Base-by-base conservation (phyloP, 1,284 basidiomycete species). In the Volvariella volvacea region DNA sequence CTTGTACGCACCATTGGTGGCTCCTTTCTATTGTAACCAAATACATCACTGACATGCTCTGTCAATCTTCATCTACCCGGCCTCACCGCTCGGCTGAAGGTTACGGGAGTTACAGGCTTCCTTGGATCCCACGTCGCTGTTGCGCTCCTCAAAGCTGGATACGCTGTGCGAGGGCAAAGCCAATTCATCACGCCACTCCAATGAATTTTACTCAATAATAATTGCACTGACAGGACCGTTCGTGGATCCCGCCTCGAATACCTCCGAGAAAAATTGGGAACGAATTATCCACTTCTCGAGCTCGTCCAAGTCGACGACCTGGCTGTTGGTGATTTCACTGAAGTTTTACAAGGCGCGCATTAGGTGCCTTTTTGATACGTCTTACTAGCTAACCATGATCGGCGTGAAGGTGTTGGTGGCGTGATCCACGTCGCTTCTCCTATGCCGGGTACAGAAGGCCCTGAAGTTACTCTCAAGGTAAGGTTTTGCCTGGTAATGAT, bases 81-180 rank as follows among this genome's bases (percentile, higher is more conserved):
- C n/a, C n/a, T n/a, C n/a, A n/a, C n/a, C n/a, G n/a, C n/a, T n/a
- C n/a, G n/a, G n/a, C n/a, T n/a, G n/a, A 15, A 55, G 53, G 50
- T 55, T 10, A 55, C 52, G 17, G 52, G 54, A 25, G 49, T 46
- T 16, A 52, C 52, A 21, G 54, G 54, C 4, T 55, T 51, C 38
- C 39, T 55, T 17, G 47, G 45, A 2, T 49, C 49, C 21, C 46
- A 49, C 36, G 45, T 50, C 17, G 48, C 39, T 21, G 38, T 42
- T 8, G 40, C 48, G 25, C 36, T 51, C 2, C 3, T 54, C 12
- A 22, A 33, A 8, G 41, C 40, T 10, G 34, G 34, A 36, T 36
- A 16, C n/a, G n/a, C n/a, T 15, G 34, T 36, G 8, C 34, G 34
- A 36, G 34, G 34, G 34, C 15, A 8, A 20, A n/a, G 6, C n/a